Conservation (phyloP, 1,139 yeast species). For the Kluyveromyces sp. region DNA sequence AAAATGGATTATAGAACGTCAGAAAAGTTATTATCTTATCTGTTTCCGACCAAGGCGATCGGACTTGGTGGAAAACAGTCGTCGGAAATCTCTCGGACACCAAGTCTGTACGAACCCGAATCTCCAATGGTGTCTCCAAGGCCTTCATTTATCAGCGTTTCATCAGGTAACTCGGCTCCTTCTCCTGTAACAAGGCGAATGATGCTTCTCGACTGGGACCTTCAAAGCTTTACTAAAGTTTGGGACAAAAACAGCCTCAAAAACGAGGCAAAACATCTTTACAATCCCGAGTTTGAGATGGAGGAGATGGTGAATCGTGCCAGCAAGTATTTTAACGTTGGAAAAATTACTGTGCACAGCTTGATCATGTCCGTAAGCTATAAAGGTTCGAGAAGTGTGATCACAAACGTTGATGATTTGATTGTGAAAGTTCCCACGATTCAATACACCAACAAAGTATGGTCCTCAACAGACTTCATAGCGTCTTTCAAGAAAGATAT, state of each 20-base stretch:
- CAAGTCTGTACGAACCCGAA: not conserved
- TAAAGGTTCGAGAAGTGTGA: slow-evolving; percentile 62
- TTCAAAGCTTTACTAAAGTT: slow-evolving; percentile 5
- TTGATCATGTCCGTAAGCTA: slow-evolving; percentile 60
- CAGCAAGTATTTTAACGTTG: slow-evolving; percentile 57
- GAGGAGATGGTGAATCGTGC: slow-evolving; percentile 60
- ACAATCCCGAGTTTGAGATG: slow-evolving; percentile 35
- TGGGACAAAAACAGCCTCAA: not conserved
- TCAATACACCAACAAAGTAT: slow-evolving; percentile 56
- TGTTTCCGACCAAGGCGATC: slow-evolving; percentile 47
- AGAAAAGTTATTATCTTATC: slow-evolving; percentile 51
- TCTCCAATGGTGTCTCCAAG: not conserved
- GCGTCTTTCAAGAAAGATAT: slow-evolving; percentile 60
- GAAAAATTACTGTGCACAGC: slow-evolving; percentile 48
- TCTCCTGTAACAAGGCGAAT: slow-evolving; percentile 6
- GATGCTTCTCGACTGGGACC: slow-evolving; percentile 5
- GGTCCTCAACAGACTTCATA: slow-evolving; percentile 74
- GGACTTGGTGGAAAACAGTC: slow-evolving; percentile 8
- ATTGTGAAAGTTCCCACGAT: slow-evolving; percentile 59
- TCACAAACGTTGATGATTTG: slow-evolving; percentile 69
- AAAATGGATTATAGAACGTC: slow-evolving; percentile 70
- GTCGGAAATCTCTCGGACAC: slow-evolving; percentile 1
- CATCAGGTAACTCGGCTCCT: not conserved
- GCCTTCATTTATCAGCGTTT: not conserved
- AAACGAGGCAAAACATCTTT: not conserved